phyloP scores from a whole-genome alignment of 2,329 filamentous ascomycete species.

The Geosmithia putterillii region DNA sequence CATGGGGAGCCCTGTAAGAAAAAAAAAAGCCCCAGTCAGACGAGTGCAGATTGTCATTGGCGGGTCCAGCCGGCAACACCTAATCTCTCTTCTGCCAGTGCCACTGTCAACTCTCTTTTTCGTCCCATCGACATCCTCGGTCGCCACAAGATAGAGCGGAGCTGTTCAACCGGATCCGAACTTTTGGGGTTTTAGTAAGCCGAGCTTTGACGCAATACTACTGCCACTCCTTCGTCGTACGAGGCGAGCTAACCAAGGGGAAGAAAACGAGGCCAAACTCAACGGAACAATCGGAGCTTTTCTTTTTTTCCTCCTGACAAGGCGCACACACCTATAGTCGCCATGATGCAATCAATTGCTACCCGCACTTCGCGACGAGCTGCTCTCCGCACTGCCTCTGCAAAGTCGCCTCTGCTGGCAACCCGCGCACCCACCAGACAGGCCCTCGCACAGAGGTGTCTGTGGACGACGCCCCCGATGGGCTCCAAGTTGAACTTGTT shows the following conservation, averaged over 20 bases:
- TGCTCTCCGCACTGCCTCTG: conserved; percentile 7
- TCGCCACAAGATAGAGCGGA: background rate
- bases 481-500: conserved; percentile 13
- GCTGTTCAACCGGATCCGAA: background rate
- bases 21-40: background rate
- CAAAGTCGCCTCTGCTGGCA: conserved; percentile 1
- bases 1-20: background rate
- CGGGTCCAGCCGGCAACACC: background rate
- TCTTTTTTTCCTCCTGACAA: background rate
- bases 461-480: conserved; percentile 18
- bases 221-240: too few relatives aligned
- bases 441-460: conserved; percentile 12
- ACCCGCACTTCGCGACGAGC: conserved; percentile 16
- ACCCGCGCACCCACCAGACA: conserved; percentile 1
- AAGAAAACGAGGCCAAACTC: background rate
- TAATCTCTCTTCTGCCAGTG: background rate
- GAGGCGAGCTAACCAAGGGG: too few relatives aligned
- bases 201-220: background rate
- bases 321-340: background rate
- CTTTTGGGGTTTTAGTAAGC: background rate
- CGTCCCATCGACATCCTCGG: background rate
- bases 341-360: conserved; percentile 20
- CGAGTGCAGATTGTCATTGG: background rate
- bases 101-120: background rate
- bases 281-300: too few relatives aligned